phyloP scores from a whole-genome alignment of 1,284 basidiomycete genomes.

The Cutaneotrichosporon cyanovorans region DNA sequence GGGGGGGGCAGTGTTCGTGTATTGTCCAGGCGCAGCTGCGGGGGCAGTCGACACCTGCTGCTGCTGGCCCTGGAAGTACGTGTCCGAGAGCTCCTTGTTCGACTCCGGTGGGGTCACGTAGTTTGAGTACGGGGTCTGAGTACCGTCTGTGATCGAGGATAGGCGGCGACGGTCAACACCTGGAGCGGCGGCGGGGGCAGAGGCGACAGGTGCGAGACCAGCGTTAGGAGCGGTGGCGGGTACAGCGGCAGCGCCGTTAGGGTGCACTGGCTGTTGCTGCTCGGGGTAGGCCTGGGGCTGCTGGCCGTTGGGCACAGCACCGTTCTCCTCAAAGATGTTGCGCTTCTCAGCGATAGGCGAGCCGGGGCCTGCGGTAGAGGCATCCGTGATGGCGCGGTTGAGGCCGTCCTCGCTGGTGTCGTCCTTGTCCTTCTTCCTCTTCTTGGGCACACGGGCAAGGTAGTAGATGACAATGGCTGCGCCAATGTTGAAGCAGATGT shows the following conservation, averaged over 20 bases:
- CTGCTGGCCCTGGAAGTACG: background rate
- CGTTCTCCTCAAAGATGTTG: background rate
- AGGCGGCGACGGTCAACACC: too few relatives aligned
- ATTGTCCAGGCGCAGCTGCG: background rate
- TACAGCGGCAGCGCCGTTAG: too few relatives aligned
- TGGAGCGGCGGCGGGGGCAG: too few relatives aligned
- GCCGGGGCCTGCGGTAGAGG: background rate
- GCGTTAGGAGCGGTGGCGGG: too few relatives aligned
- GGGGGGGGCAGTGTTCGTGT: background rate
- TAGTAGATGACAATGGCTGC: constrained; percentile 40
- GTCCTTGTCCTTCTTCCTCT: constrained; percentile 6
- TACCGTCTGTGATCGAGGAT: too few relatives aligned
- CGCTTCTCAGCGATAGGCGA: background rate
- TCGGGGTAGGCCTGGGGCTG: too few relatives aligned
- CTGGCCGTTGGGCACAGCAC: too few relatives aligned
- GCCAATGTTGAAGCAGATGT: constrained; percentile 55
- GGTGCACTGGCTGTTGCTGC: too few relatives aligned
- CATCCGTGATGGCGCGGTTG: constrained; percentile 8
- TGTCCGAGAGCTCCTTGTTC: too few relatives aligned
- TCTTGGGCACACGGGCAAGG: constrained; percentile 34
- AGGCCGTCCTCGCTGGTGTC: constrained; percentile 10
- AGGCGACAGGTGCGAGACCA: too few relatives aligned
- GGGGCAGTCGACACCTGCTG: background rate
- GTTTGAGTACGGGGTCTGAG: too few relatives aligned
- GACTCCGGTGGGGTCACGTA: too few relatives aligned